These are phyloP conservation scores for Stellera chamaejasme DNA, from an alignment of 345 rosid genomes.

Conservation along the genomic window DNA sequence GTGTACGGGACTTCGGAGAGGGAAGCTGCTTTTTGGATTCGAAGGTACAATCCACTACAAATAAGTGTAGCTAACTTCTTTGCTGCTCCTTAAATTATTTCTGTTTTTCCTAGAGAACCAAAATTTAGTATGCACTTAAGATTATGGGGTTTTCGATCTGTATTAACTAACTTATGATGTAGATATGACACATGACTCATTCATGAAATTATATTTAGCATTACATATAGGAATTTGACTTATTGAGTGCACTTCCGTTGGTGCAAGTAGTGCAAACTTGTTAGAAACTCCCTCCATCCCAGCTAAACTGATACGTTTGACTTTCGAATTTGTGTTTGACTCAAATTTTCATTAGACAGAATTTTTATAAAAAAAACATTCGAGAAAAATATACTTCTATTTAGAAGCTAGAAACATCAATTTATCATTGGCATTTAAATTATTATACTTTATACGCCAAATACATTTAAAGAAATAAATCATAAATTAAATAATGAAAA, in stretches of 20 bases:
- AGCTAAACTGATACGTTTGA: too few relatives aligned
- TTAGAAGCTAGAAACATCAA: too few relatives aligned
- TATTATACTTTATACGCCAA: too few relatives aligned
- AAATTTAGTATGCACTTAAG: neutral
- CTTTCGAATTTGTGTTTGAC: too few relatives aligned
- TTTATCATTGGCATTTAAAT: too few relatives aligned
- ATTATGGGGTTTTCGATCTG: neutral
- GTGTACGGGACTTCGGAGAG: conserved; percentile 62
- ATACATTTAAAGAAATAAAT: too few relatives aligned
- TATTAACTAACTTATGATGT: neutral
- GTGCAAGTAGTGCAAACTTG: neutral
- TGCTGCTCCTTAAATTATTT: conserved; percentile 9
- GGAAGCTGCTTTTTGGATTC: conserved; percentile 68
- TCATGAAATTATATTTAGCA: too few relatives aligned
- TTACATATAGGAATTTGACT: neutral
- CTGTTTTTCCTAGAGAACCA: neutral
- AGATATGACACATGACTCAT: neutral
- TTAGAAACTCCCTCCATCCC: neutral
- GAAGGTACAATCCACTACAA: conserved; percentile 36
- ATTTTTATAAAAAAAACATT: too few relatives aligned
- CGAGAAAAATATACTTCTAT: too few relatives aligned
- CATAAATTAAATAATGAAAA: too few relatives aligned
- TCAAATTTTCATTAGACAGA: too few relatives aligned
- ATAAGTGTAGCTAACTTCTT: conserved; percentile 6
- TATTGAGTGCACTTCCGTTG: neutral